Percentiles rank a stretch among this genome's conserved stretches.
phyloP scores from a whole-genome alignment of 2,329 filamentous ascomycete species.

The Fusarium burgessii region DNA sequence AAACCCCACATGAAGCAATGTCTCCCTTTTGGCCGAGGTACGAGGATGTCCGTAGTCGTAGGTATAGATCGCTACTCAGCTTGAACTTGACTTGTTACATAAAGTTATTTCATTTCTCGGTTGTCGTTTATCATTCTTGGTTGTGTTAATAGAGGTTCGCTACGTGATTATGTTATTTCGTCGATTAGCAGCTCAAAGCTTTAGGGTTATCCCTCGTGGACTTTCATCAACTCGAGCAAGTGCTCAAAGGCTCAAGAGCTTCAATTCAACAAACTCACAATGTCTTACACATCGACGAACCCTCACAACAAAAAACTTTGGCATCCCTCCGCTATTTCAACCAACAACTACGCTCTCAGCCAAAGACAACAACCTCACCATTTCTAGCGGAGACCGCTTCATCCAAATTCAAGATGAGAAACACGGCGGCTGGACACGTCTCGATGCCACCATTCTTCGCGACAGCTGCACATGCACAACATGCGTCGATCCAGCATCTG shows the following conservation, averaged over 20 bases:
- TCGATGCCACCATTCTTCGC: slow-evolving; percentile 56
- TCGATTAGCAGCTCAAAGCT: slow-evolving; percentile 23
- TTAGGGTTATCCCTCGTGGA: slow-evolving; percentile 12
- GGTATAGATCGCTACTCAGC: background rate
- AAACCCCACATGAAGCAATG: slow-evolving; percentile 41
- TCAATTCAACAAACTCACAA: background rate
- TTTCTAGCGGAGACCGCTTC: slow-evolving; percentile 46
- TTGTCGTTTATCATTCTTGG: background rate
- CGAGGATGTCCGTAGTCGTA: background rate
- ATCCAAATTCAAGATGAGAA: slow-evolving; percentile 44
- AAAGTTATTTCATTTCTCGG: background rate
- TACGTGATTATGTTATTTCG: slow-evolving; percentile 26
- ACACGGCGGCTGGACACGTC: slow-evolving; percentile 38
- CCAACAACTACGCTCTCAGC: slow-evolving; percentile 11
- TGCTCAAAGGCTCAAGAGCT: slow-evolving; percentile 19
- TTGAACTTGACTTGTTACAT: background rate
- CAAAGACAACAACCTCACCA: slow-evolving; percentile 25
- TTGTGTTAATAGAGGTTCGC: background rate
- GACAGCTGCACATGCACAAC: slow-evolving; percentile 65
- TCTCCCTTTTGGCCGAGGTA: slow-evolving; percentile 47
- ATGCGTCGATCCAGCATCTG: slow-evolving; percentile 69
- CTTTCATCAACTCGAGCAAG: slow-evolving; percentile 32
- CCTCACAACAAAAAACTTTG: slow-evolving; percentile 23
- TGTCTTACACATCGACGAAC: background rate
- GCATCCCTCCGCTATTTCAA: slow-evolving; percentile 28